A percentile compares a stretch with the other conserved stretches of the same genome.
Conservation (phyloP, 2,329 filamentous ascomycete species). For the Fusarium torulosum region DNA sequence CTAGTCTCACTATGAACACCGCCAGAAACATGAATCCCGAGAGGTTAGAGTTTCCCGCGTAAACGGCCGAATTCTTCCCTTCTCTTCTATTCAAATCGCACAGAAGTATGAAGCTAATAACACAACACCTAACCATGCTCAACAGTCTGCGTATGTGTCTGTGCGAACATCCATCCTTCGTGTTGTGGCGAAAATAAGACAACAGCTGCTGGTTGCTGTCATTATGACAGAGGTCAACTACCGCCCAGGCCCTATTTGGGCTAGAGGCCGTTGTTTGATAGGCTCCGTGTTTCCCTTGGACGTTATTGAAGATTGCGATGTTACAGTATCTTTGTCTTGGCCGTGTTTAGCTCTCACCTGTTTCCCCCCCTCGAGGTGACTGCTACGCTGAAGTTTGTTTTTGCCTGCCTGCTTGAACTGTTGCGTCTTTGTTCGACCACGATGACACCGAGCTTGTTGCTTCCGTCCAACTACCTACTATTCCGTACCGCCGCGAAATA, state of each 20-base stretch:
- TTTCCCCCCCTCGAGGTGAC: neutral
- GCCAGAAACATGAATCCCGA: neutral
- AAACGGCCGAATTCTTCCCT: slow-evolving; percentile 10
- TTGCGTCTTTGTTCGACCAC: slow-evolving; percentile 8
- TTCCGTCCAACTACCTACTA: slow-evolving; percentile 11
- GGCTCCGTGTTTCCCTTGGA: slow-evolving; percentile 10
- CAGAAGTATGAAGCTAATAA: slow-evolving; percentile 11
- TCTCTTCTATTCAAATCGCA: neutral
- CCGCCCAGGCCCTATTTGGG: slow-evolving; percentile 29
- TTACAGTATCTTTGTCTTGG: slow-evolving; percentile 16
- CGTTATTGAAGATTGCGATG: slow-evolving; percentile 35
- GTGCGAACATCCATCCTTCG: slow-evolving; percentile 22
- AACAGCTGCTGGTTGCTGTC: slow-evolving; percentile 20
- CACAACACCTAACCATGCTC: slow-evolving; percentile 4
- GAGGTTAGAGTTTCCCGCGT: slow-evolving; percentile 20
- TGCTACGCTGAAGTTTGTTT: slow-evolving; percentile 6
- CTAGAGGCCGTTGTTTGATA: slow-evolving; percentile 39
- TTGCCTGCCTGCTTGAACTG: slow-evolving; percentile 2
- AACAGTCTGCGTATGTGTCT: slow-evolving; percentile 28
- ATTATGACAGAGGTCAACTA: slow-evolving; percentile 34
- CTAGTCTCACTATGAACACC: slow-evolving; percentile 12
- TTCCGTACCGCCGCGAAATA: slow-evolving; percentile 10
- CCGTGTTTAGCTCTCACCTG: slow-evolving; percentile 4
- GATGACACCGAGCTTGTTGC: slow-evolving; percentile 3
- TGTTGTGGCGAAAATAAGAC: slow-evolving; percentile 1